Evolutionary conservation across 2,329 filamentous ascomycete species (phyloP), one percentile per base, ranked within the genome.

Genomic region (Exophiala phaeomuriformis): DNA sequence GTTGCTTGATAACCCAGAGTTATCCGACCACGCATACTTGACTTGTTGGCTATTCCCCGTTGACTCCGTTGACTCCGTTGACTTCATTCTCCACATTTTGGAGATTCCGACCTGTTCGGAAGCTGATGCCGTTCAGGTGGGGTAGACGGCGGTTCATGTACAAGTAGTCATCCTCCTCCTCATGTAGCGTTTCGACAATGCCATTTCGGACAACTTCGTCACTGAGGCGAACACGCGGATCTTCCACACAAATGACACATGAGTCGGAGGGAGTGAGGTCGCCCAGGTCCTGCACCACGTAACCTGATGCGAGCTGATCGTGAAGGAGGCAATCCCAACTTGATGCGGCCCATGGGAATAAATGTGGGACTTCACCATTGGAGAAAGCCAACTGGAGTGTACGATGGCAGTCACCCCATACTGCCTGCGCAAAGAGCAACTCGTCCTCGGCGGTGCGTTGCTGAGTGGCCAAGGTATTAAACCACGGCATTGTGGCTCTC

Each of bases 261-360:
- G 27, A 28, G 8, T 32, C 28, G 6, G 3, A 9, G 7, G 46
- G 32, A 19, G 28, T 33, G 40, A 49, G 12, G 29, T 46, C 46
- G 19, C 47, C 51, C 10, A 53, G 35, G 47, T 50, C 51, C 35
- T 50, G 47, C 32, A 53, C 41, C 32, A 46, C 9, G 36, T 53
- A 53, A 9, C 35, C 35, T 3, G 28, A 36, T 12, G 19, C 40
- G 29, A 40, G 30, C 28, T 40, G 33, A 31, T 47, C 33, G 12
- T 40, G 47, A 27, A 39, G 40, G 33, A 53, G 19, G 31, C 40
- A 37, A 44, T 53, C 29, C 51, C 51, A 53, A 27, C 33, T 46
- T 6, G 32, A 35, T 6, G 7, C 31, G 5, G 46, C 47, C 27
- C 31, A 29, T 3, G 46, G 42, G 10, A 50, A 49, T 12, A 53